Conservation (phyloP, 306 rosid genomes). For the Quercus cerris region DNA sequence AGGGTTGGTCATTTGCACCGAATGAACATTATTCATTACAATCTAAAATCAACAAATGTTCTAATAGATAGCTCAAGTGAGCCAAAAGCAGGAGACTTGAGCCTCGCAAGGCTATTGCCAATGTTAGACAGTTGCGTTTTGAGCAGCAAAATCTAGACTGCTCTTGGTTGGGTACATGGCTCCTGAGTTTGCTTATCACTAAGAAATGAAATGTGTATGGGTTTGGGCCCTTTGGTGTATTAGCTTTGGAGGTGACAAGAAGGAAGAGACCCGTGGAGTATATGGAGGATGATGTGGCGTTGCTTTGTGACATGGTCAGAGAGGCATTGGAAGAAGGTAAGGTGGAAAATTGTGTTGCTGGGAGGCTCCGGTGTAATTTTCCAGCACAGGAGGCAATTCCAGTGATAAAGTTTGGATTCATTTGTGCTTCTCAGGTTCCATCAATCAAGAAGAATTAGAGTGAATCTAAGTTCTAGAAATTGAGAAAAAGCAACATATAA, state of each 20-base stretch:
- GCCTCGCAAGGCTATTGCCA: constrained; percentile 84
- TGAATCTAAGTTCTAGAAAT: constrained; percentile 37
- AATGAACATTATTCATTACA: constrained; percentile 72
- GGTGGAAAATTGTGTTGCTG: constrained; percentile 71
- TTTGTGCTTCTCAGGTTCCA: constrained; percentile 95
- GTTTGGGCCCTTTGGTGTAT: constrained; percentile 45
- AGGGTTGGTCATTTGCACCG: constrained; percentile 79
- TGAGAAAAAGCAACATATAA: constrained; percentile 21
- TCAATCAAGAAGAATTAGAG: constrained; percentile 77
- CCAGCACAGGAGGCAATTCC: constrained; percentile 89
- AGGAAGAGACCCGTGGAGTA: constrained; percentile 87
- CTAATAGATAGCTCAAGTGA: constrained; percentile 59
- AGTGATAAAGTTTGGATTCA: constrained; percentile 71
- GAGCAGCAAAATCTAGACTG: constrained; percentile 92
- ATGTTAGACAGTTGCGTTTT: constrained; percentile 75
- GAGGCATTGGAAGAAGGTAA: constrained; percentile 68
- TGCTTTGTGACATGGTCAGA: constrained; percentile 46
- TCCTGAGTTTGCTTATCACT: constrained; percentile 87
- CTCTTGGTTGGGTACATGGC: constrained; percentile 98
- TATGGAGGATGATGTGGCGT: constrained; percentile 95
- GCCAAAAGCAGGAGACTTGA: constrained; percentile 78
- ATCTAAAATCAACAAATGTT: constrained; percentile 79
- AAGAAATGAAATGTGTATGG: constrained; percentile 87
- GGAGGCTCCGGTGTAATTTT: constrained; percentile 53
- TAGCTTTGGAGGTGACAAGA: constrained; percentile 72